These are phyloP conservation scores for Phytophthora chlamydospora DNA, from an alignment of 352 stramenopile species.

Conservation along the genomic window DNA sequence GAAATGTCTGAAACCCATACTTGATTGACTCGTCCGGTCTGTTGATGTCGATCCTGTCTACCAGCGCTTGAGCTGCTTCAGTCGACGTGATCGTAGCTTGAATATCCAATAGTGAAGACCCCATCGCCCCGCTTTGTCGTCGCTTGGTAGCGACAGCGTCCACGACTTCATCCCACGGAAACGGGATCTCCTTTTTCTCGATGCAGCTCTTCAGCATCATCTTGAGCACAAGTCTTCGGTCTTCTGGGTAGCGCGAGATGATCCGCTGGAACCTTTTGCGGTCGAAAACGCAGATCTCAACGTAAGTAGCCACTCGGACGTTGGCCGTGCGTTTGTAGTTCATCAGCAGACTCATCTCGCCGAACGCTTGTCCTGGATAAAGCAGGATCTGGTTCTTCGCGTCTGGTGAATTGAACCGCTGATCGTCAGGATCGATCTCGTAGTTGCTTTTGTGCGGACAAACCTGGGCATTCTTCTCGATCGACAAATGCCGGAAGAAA, in stretches of 20 bases:
- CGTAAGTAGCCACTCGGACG: conserved; percentile 6
- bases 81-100: conserved; percentile 1
- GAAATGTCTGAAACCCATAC: conserved; percentile 2
- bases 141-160: neutral
- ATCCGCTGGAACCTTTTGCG: conserved; percentile 4
- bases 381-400: too few relatives aligned
- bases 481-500: neutral
- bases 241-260: conserved; percentile 8
- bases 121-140: neutral
- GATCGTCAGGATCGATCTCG: neutral
- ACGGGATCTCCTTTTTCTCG: conserved; percentile 6
- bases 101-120: neutral
- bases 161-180: conserved; percentile 2
- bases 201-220: conserved; percentile 1
- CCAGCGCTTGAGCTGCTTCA: conserved; percentile 3
- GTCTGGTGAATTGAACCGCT: too few relatives aligned
- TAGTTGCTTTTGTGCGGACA: neutral
- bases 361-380: neutral
- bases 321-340: conserved; percentile 1
- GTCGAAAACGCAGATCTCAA: conserved; percentile 9
- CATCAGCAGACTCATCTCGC: conserved; percentile 12
- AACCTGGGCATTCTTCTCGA: neutral
- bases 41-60: conserved; percentile 1
- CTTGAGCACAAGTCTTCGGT: neutral
- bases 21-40: conserved; percentile 4